Evolutionary conservation across 148 eudicot species (phyloP), one percentile per base, ranked within the genome.

Genomic region (Dysphania ambrosioides): DNA sequence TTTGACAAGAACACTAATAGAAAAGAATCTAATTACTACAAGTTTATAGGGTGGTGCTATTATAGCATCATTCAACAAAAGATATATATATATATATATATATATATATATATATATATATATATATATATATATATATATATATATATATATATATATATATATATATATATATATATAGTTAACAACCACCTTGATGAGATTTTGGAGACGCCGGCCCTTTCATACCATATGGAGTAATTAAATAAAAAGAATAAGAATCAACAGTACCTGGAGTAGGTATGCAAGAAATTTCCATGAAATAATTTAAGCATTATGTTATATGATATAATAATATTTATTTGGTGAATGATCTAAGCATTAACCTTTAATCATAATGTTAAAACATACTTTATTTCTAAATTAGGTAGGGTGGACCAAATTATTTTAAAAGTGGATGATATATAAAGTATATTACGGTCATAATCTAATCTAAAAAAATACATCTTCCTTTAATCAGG

Each of bases 391-490:
- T 42, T 47, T 47, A 31, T 44, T 61, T 40, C 47, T 31, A 55
- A 78, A 42, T 31, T 19, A 41, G 27, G 32, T 57, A 47, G 58
- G 53, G 72, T 67, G 68, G 59, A 32, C 77, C 72, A 42, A 53
- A 35, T 55, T 51, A 32, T 40, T 13, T 27, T 66, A 9, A 73
- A 36, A 78, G 66, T 32, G 34, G 18, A 51, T 49, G 4, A 78
- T 78, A 57, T 41, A 47, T 16, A 13, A 51, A 21, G 11, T 75
- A 55, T 62, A 71, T 19, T 21, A 41, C 16, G 57, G 23, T 16
- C 8, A 60, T 29, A 59, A 72, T 71, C 80, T 65, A 78, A 35
- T 27, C 27, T 29, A 62, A 59, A 59, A 41, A 30, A 32, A 18
- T 40, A 61, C 41, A 32, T 38, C 19, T 26, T 35, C n/a, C n/a